A percentile compares a stretch with the other conserved stretches of the same genome.
Conservation (phyloP, 352 stramenopile genomes). For the Chrysophaeum taylorii region DNA sequence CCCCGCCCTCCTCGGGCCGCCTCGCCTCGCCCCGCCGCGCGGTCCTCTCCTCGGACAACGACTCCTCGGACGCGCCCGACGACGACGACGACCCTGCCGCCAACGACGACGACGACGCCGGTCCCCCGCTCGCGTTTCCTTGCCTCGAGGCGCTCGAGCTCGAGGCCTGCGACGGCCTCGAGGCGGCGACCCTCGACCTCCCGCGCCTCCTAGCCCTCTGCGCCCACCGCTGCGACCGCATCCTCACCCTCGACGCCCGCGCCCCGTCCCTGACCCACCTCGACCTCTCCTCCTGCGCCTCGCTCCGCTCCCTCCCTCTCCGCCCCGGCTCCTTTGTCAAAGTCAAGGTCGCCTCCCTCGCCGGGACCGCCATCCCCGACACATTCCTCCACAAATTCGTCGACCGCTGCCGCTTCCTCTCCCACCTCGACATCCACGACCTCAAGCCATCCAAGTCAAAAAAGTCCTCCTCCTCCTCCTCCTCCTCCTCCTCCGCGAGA, state of each 20-base stretch:
- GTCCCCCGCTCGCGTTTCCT: background rate
- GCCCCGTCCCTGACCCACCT: background rate
- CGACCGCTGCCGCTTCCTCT: background rate
- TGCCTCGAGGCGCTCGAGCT: slow-evolving; percentile 1
- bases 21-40: background rate
- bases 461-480: background rate
- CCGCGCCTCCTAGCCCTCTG: background rate
- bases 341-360: background rate
- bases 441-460: background rate
- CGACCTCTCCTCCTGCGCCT: background rate
- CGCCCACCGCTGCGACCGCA: background rate
- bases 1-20: background rate
- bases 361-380: background rate
- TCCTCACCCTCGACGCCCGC: background rate
- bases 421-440: background rate
- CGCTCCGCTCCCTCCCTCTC: background rate
- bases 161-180: background rate
- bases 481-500: background rate
- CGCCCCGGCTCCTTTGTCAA: background rate
- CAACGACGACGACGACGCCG: background rate
- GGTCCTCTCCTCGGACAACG: background rate
- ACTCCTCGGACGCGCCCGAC: background rate
- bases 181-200: background rate
- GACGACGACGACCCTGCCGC: background rate
- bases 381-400: slow-evolving; percentile 1